phyloP scores from a whole-genome alignment of 2,329 filamentous ascomycete genomes.

The Nectriaceae sp. region DNA sequence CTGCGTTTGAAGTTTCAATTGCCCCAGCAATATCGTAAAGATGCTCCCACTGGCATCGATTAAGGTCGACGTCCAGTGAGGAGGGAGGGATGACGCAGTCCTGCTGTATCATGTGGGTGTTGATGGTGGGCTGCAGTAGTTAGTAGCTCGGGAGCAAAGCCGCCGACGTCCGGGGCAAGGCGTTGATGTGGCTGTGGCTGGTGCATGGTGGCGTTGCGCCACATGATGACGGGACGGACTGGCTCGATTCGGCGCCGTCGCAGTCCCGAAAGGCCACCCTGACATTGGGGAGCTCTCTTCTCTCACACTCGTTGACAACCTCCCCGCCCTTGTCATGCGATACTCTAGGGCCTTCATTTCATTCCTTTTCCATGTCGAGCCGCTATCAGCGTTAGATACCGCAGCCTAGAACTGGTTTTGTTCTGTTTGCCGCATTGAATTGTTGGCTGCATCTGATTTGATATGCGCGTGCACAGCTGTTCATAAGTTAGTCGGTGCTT shows the following conservation, averaged over 20 bases:
- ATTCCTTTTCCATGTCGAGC: too few species aligned
- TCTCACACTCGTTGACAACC: neutral
- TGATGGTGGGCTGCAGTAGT: slow-evolving; percentile 10
- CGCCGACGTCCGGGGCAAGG: slow-evolving; percentile 17
- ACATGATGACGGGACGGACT: too few species aligned
- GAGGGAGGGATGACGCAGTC: neutral
- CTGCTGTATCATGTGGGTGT: neutral
- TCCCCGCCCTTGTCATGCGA: slow-evolving; percentile 5
- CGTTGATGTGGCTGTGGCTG: neutral
- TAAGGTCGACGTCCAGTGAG: neutral
- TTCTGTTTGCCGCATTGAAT: too few species aligned
- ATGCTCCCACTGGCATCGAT: neutral
- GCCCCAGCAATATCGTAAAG: neutral
- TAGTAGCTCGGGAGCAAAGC: slow-evolving; percentile 18
- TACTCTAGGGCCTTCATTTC: neutral
- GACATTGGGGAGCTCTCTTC: slow-evolving; percentile 15
- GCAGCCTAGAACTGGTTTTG: too few species aligned
- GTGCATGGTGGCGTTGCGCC: neutral
- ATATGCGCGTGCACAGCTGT: slow-evolving; percentile 3
- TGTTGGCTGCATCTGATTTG: neutral
- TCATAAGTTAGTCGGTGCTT: slow-evolving; percentile 8
- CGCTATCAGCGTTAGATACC: too few species aligned
- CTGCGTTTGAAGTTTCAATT: slow-evolving; percentile 4
- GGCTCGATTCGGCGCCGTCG: too few species aligned
- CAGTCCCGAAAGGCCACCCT: slow-evolving; percentile 23